These are phyloP conservation scores for Syzygium grande DNA, from an alignment of 345 rosid genomes.

Conservation along the genomic window DNA sequence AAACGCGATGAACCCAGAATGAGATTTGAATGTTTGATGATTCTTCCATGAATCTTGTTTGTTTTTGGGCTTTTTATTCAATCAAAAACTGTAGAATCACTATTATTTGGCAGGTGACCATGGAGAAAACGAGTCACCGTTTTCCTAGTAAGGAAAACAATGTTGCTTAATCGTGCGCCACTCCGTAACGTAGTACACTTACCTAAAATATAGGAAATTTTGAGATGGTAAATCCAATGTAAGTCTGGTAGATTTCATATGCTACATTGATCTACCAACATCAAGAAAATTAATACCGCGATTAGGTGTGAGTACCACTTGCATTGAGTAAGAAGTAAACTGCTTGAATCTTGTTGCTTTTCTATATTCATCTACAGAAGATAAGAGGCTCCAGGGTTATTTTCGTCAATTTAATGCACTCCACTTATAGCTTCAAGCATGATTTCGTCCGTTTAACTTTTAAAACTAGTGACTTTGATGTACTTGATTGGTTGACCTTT, in stretches of 20 bases:
- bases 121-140: background rate
- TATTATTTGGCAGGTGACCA: background rate
- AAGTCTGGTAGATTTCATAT: background rate
- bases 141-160: background rate
- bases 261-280: background rate
- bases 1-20: background rate
- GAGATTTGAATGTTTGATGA: background rate
- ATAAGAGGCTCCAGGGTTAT: background rate
- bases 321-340: background rate
- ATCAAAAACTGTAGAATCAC: background rate
- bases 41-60: background rate
- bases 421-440: background rate
- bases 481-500: background rate
- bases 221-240: background rate
- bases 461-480: background rate
- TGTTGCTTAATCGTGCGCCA: background rate
- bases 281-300: background rate
- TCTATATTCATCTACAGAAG: background rate
- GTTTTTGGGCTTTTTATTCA: background rate
- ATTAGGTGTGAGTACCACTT: background rate
- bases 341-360: background rate
- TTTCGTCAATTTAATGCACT: background rate
- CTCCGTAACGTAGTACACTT: background rate
- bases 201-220: background rate
- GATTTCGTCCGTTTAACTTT: background rate